A percentile compares a stretch with the other conserved stretches of the same genome.
Conservation (phyloP, 805 yeast species). For the Pichia nanzhaoensis region DNA sequence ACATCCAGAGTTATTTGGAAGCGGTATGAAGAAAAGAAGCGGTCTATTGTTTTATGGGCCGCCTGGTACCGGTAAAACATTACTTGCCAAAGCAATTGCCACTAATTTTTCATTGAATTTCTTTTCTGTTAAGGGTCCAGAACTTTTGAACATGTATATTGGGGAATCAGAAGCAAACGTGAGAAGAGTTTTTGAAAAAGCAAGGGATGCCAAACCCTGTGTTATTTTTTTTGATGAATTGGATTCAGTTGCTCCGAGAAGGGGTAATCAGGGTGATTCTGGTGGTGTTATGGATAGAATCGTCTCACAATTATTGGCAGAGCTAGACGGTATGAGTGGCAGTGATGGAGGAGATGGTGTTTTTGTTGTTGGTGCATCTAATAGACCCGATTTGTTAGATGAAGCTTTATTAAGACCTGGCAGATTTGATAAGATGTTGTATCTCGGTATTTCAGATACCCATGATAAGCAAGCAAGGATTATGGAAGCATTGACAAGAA, state of each 20-base stretch:
- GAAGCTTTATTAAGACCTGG: slow-evolving; percentile 93
- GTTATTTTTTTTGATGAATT: slow-evolving; percentile 95
- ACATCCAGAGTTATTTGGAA: slow-evolving; percentile 81
- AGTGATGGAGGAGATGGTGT: slow-evolving; percentile 78
- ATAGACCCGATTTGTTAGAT: slow-evolving; percentile 90
- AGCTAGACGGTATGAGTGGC: slow-evolving; percentile 92
- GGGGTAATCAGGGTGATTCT: slow-evolving; percentile 98
- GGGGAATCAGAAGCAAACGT: slow-evolving; percentile 99
- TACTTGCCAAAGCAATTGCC: slow-evolving; percentile 95
- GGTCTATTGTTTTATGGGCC: slow-evolving; percentile 97
- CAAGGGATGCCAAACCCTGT: slow-evolving; percentile 96
- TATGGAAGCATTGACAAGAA: slow-evolving; percentile 80
- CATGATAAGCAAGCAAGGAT: slow-evolving; percentile 83
- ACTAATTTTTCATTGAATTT: slow-evolving; percentile 90
- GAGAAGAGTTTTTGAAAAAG: slow-evolving; percentile 85
- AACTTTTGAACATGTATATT: slow-evolving; percentile 91
- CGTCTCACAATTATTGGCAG: slow-evolving; percentile 91
- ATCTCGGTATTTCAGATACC: slow-evolving; percentile 88
- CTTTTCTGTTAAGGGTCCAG: slow-evolving; percentile 97
- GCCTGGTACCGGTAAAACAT: slow-evolving; percentile 96
- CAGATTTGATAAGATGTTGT: slow-evolving; percentile 90
- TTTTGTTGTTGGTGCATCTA: slow-evolving; percentile 98
- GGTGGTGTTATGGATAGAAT: slow-evolving; percentile 99
- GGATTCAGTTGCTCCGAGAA: slow-evolving; percentile 96
- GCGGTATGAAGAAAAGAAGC: slow-evolving; percentile 87